Base-by-base conservation (phyloP, 192 early-diverging fungal genomes). In the Coemansia umbellata region DNA sequence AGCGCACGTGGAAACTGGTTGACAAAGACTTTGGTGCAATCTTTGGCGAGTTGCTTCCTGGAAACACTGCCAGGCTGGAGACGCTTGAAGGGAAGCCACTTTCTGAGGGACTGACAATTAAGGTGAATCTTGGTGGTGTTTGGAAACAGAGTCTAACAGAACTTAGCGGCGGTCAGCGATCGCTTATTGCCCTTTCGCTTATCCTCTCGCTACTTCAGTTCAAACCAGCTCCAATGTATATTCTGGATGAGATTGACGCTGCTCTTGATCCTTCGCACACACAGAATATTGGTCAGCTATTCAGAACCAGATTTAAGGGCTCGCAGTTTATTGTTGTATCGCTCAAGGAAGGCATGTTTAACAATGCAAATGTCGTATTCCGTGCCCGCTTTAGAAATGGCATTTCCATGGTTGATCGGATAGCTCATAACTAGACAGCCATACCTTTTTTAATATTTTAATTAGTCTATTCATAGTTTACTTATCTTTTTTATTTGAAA, bases 181-280 rank as follows among this genome's bases (percentile, higher is more conserved):
- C 95, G 5, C 76, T 99, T 37, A 89, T 99, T 55, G 97, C 97
- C 0, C 83, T 99, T 23, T 93, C 97, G 9, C 72, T 99, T 32
- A 98, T 99, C 55, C 78, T 99, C 30, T 89, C 97, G 21, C 72
- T 99, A 19, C 80, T 99, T 10, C 93, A 96, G 81, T 97, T 92
- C 67, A 99, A 99, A 64, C 97, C 97, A 8, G 97, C 97, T 0
- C 97, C 97, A 11, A 97, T 99, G 97, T 99, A 99, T 73, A 97
- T 99, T 71, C 68, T 99, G 31, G 97, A 99, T 71, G 97, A 99
- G 77, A 92, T 99, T 9, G 97, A 99, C 77, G 90, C 95, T 10
- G 97, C 97, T 8, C 82, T 99, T 9, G 97, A 99, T 82, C 74
- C 92, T 27, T 94, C 91, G 7, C 97, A 99, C 60, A 99, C 97